phyloP scores from a whole-genome alignment of 148 eudicot species.

The Chenopodium formosanum region DNA sequence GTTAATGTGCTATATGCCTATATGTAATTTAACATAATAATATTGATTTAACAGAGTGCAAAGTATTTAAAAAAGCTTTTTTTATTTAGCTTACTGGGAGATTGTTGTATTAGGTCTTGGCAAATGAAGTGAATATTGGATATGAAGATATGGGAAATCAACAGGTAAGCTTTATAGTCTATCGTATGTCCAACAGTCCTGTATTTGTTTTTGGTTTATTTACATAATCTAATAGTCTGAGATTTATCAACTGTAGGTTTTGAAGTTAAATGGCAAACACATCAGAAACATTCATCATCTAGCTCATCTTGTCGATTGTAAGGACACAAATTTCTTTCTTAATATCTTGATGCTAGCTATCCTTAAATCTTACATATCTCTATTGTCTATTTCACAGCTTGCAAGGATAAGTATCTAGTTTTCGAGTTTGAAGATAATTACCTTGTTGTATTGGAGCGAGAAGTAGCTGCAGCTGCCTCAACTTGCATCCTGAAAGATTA shows the following conservation, averaged over 20 bases:
- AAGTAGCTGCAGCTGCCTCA: slow-evolving; percentile 69
- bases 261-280: slow-evolving; percentile 75
- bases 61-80: neutral
- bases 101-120: slow-evolving; percentile 55
- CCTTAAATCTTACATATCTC: neutral
- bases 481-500: slow-evolving; percentile 74
- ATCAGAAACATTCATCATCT: slow-evolving; percentile 88
- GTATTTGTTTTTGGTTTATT: neutral
- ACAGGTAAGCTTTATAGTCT: slow-evolving; percentile 51
- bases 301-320: slow-evolving; percentile 91
- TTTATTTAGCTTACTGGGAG: neutral
- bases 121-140: slow-evolving; percentile 89
- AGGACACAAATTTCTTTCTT: slow-evolving; percentile 28
- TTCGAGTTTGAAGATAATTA: slow-evolving; percentile 94
- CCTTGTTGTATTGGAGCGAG: slow-evolving; percentile 68
- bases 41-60: too few relatives aligned
- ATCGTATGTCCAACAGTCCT: neutral
- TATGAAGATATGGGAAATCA: slow-evolving; percentile 92
- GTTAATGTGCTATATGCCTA: neutral
- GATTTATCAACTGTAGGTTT: slow-evolving; percentile 43
- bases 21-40: neutral
- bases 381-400: slow-evolving; percentile 48
- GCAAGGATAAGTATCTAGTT: slow-evolving; percentile 75
- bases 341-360: neutral
- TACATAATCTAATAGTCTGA: neutral